Evolutionary conservation across 2,329 filamentous ascomycete species (phyloP), one percentile per base, ranked within the genome.

Genomic region (Periconia digitata): DNA sequence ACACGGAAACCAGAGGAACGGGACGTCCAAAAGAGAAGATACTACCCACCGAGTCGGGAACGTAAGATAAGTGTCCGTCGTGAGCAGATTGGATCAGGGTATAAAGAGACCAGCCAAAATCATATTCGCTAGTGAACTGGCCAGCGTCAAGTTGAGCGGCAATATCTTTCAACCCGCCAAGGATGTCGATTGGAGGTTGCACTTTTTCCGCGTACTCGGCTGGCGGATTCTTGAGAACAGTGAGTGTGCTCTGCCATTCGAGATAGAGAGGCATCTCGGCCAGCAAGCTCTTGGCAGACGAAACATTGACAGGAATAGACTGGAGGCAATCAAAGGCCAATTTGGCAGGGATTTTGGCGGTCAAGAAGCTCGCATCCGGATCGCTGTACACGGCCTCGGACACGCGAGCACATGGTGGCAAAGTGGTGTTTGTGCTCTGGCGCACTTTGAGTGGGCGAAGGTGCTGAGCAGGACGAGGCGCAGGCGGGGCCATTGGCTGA

Each of bases 31-130:
- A 85, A 47, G 55, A 71, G 62, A 85, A 83, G 7, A 79, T 61
- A 2, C 47, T 69, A 35, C 73, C 75, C 18, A 84, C 75, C 3
- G 76, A 71, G 51, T 83, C 79, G 1, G 80, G 79, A 17, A 76
- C 69, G 60, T 79, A 83, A 1, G 69, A 63, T 48, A 86, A 83
- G 62, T 89, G 86, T 2, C 84, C 84, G 62, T 89, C 85, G 55
- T 87, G 83, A 2, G 81, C 79, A 1, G 75, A 74, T 17, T 74
- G 73, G 40, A 85, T 75, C 13, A 82, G 66, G 29, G 74, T 67
- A 47, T 80, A 79, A 2, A 89, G 71, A 22, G 80, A 79, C 53
- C 64, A 73, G 8, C 74, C 75, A 51, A 78, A 78, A 16, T 69
- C 66, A 44, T 75, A 76, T 49, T 78, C 74, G 41, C 58, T 72